A percentile compares a stretch with the other conserved stretches of the same genome.
phyloP scores from a whole-genome alignment of 352 stramenopile genomes.

The Phytophthora hybrid region DNA sequence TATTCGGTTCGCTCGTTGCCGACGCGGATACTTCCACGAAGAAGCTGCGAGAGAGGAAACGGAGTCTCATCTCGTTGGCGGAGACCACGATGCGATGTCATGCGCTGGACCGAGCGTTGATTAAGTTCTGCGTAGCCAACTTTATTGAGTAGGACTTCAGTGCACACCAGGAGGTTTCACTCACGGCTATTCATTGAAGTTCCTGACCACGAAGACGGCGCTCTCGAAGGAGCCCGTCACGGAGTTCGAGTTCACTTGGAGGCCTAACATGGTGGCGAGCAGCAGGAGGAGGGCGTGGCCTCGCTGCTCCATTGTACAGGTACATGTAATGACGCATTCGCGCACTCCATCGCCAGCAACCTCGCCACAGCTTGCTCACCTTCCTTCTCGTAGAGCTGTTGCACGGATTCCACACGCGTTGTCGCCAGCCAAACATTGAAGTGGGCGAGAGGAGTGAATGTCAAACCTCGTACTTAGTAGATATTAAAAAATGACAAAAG shows the following conservation, averaged over 20 bases:
- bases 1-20: background rate
- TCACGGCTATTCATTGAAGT: background rate
- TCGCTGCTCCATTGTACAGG: no score
- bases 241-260: background rate
- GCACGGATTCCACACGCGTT: no score
- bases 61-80: background rate
- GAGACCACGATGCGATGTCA: background rate
- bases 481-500: no score
- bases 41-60: background rate
- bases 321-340: no score
- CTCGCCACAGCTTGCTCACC: no score
- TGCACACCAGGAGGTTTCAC: no score
- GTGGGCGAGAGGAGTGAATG: no score
- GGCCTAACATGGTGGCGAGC: background rate
- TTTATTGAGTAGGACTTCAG: background rate
- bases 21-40: background rate
- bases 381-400: no score
- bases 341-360: no score
- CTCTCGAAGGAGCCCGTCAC: constrained; percentile 1
- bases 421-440: no score
- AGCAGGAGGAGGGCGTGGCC: constrained; percentile 3
- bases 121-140: background rate
- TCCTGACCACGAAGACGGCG: background rate
- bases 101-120: background rate
- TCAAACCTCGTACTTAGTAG: no score